Evolutionary conservation across 2,329 filamentous ascomycete genomes (phyloP).

Genomic region (Xylaria sp.): DNA sequence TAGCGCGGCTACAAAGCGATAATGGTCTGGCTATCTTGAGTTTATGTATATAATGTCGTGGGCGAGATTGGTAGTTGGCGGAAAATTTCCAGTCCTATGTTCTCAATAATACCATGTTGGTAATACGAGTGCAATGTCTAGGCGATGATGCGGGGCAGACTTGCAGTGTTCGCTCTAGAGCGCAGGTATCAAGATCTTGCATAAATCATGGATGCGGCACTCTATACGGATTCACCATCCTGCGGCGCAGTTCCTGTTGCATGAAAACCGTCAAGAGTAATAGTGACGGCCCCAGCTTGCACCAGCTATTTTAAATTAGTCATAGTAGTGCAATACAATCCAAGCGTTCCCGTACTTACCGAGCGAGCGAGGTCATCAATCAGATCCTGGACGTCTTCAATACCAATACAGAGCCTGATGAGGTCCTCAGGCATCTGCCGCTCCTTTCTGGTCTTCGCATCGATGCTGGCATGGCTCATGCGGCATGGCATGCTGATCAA

Average conservation of each 20-base stretch:
- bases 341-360: conserved; percentile 65
- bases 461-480: conserved; percentile 99
- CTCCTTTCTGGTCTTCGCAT: conserved; percentile 89
- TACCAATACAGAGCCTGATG: conserved; percentile 93
- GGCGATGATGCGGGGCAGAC: conserved; percentile 12
- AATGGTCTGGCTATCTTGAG: conserved; percentile 14
- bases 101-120: conserved; percentile 33
- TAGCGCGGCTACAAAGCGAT: conserved; percentile 39
- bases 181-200: conserved; percentile 30
- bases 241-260: conserved; percentile 56
- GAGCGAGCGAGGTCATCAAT: conserved; percentile 93
- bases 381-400: conserved; percentile 90
- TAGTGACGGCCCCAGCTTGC: conserved; percentile 90
- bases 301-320: conserved; percentile 71
- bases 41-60: conserved; percentile 41
- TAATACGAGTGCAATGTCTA: conserved; percentile 25
- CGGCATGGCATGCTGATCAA: conserved; percentile 99
- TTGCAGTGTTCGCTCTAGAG: conserved; percentile 16
- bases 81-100: conserved; percentile 25
- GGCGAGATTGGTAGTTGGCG: conserved; percentile 22
- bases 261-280: conserved; percentile 84
- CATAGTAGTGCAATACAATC: conserved; percentile 2
- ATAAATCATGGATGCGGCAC: conserved; percentile 27
- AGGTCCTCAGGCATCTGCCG: conserved; percentile 96
- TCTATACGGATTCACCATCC: conserved; percentile 38